phyloP scores from a whole-genome alignment of 306 rosid species.

The Medicago ruthenica region DNA sequence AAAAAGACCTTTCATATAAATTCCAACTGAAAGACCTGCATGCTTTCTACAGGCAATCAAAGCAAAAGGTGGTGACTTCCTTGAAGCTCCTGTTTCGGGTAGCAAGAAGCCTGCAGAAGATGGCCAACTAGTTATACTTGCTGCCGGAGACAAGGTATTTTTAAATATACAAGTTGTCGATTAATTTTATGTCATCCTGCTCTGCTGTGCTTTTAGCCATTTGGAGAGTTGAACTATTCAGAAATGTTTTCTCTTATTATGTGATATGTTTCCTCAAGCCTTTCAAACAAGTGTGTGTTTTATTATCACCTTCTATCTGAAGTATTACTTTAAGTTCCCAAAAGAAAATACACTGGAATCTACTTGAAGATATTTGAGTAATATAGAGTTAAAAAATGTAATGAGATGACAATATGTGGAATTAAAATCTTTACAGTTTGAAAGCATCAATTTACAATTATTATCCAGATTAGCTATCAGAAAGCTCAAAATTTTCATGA shows the following conservation, averaged over 20 bases:
- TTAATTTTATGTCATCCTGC: constrained; percentile 20
- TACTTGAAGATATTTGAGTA: too few species aligned
- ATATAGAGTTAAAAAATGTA: too few species aligned
- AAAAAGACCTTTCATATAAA: constrained; percentile 29
- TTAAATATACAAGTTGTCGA: constrained; percentile 4
- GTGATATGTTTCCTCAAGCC: background rate
- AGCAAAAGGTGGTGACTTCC: constrained; percentile 67
- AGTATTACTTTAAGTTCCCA: too few species aligned
- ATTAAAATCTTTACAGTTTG: too few species aligned
- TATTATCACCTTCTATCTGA: background rate
- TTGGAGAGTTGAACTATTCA: constrained; percentile 27
- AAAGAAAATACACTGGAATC: too few species aligned
- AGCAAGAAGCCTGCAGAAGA: constrained; percentile 99
- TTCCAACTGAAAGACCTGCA: constrained; percentile 36
- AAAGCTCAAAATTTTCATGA: too few species aligned
- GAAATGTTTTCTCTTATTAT: constrained; percentile 1
- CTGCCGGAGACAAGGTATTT: constrained; percentile 83
- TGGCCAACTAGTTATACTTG: constrained; percentile 86
- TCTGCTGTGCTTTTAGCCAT: constrained; percentile 8
- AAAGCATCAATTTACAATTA: too few species aligned
- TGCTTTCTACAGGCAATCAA: constrained; percentile 63
- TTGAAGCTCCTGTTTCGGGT: constrained; percentile 97
- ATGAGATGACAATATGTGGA: too few species aligned
- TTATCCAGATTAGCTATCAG: too few species aligned
- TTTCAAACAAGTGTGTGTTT: constrained; percentile 9